phyloP scores from a whole-genome alignment of 2,329 filamentous ascomycete species.

The Emergomyces orientalis region DNA sequence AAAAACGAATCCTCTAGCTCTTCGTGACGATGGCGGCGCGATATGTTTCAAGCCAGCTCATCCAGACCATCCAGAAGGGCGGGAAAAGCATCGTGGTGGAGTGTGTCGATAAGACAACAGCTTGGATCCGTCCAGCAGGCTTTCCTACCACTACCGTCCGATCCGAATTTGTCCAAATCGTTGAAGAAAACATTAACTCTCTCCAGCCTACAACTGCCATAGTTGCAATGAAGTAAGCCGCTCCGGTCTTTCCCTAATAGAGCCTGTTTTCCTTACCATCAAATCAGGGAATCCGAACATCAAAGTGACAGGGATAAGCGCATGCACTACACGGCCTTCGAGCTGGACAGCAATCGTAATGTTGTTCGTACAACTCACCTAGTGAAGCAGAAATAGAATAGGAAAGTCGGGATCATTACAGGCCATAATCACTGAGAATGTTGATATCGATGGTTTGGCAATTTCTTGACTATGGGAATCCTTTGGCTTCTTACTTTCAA shows the following conservation, averaged over 20 bases:
- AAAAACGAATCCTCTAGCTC: not conserved
- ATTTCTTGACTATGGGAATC: not conserved
- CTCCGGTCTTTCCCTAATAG: not conserved
- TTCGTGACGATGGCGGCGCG: constrained; percentile 4
- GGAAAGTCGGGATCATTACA: not conserved
- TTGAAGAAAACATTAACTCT: constrained; percentile 9
- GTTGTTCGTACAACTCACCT: not conserved
- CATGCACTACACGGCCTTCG: constrained; percentile 9
- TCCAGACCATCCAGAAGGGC: constrained; percentile 10
- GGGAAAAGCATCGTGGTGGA: constrained; percentile 10
- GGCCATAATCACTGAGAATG: not conserved
- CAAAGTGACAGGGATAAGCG: constrained; percentile 9
- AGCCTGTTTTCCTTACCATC: not conserved
- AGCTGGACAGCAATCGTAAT: constrained; percentile 3
- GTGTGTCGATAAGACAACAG: constrained; percentile 11
- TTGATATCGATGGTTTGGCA: not conserved
- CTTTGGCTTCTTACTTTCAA: not conserved
- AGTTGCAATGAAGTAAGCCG: constrained; percentile 12
- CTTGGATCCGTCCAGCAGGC: constrained; percentile 10
- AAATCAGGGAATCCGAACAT: constrained; percentile 11
- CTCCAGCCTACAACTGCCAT: constrained; percentile 8
- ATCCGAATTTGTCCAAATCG: constrained; percentile 10
- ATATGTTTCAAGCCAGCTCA: constrained; percentile 13
- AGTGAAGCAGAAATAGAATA: not conserved
- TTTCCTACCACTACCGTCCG: constrained; percentile 7